A percentile compares a stretch with the other conserved stretches of the same genome.
Conservation (phyloP, 306 rosid species). For the Vigna mungo region DNA sequence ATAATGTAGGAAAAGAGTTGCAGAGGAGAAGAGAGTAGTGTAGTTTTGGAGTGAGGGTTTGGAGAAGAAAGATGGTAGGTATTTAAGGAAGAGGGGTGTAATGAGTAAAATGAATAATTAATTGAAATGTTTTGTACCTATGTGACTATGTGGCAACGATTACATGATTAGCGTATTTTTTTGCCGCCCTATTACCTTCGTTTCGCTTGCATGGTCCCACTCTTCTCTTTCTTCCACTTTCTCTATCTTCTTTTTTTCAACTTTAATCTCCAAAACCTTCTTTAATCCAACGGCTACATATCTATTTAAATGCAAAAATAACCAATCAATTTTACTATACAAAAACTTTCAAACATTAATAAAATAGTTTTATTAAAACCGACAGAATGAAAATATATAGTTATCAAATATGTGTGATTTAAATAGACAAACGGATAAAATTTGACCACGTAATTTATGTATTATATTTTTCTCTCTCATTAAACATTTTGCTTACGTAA, state of each 20-base stretch:
- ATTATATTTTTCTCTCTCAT: neutral
- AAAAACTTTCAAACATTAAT: too few relatives aligned
- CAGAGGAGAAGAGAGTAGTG: too few relatives aligned
- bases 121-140: neutral
- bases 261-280: neutral
- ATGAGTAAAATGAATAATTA: constrained; percentile 8
- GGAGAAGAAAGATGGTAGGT: constrained; percentile 39
- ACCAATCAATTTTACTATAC: neutral
- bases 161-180: constrained; percentile 46
- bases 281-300: constrained; percentile 25
- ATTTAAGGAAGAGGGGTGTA: constrained; percentile 58
- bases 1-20: too few relatives aligned
- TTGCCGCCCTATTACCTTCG: constrained; percentile 71
- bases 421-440: neutral
- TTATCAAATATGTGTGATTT: neutral
- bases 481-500: neutral
- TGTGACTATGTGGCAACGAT: constrained; percentile 1
- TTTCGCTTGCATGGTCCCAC: constrained; percentile 79
- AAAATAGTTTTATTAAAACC: too few relatives aligned
- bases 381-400: neutral
- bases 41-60: neutral
- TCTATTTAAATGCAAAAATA: neutral
- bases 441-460: neutral
- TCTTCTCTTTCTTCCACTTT: constrained; percentile 14
- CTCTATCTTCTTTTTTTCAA: neutral